Conservation (phyloP, 345 rosid genomes). For the Reutealis trisperma region DNA sequence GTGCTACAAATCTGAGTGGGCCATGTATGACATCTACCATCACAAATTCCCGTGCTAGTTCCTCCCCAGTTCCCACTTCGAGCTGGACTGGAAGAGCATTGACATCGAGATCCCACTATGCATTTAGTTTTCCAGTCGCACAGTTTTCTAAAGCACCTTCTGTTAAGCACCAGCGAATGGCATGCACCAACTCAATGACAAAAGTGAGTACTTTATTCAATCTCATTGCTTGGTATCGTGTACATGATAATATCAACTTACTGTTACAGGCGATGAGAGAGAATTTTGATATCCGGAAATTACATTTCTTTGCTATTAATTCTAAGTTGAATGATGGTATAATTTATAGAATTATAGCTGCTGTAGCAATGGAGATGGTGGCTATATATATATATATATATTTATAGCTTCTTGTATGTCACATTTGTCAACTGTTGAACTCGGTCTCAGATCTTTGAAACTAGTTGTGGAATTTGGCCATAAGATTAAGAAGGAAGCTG, state of each 20-base stretch:
- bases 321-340: neutral
- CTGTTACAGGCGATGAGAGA: neutral
- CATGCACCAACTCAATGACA: conserved; percentile 51
- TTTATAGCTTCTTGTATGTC: neutral
- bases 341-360: neutral
- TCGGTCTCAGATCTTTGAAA: neutral
- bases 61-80: conserved; percentile 12
- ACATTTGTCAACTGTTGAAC: neutral
- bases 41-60: too few relatives aligned
- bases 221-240: neutral
- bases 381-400: neutral
- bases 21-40: conserved; percentile 22
- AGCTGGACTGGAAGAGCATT: conserved; percentile 36
- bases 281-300: neutral
- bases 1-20: conserved; percentile 26
- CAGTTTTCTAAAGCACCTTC: conserved; percentile 42
- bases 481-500: neutral
- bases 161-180: conserved; percentile 41
- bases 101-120: conserved; percentile 53
- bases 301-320: neutral
- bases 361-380: neutral
- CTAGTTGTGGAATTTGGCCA: neutral
- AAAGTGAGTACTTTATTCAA: conserved; percentile 40
- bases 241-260: neutral
- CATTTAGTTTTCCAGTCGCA: conserved; percentile 35